Evolutionary conservation across 805 yeast genomes (phyloP).

Genomic region (Wickerhamomyces chambardii): DNA sequence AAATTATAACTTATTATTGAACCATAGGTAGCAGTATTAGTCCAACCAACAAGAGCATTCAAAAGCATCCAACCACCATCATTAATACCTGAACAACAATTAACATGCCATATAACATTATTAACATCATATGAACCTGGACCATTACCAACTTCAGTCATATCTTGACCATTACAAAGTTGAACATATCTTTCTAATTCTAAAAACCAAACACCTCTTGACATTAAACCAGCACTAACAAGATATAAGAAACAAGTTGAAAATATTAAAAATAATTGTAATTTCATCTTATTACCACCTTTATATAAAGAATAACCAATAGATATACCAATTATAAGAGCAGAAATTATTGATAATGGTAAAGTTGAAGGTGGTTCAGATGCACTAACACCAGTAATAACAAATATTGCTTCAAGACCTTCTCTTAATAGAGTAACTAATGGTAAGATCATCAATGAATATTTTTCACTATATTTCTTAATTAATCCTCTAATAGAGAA

Average conservation of each 20-base stretch:
- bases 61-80: slow-evolving; percentile 92
- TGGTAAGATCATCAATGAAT: slow-evolving; percentile 71
- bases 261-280: slow-evolving; percentile 64
- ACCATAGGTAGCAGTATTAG: slow-evolving; percentile 88
- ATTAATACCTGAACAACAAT: slow-evolving; percentile 85
- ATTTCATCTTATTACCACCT: slow-evolving; percentile 71
- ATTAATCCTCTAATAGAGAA: neutral
- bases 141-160: slow-evolving; percentile 82
- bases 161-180: slow-evolving; percentile 72
- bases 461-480: slow-evolving; percentile 30
- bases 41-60: slow-evolving; percentile 90
- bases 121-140: slow-evolving; percentile 86
- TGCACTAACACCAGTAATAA: slow-evolving; percentile 82
- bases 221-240: slow-evolving; percentile 82
- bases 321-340: slow-evolving; percentile 47
- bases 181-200: slow-evolving; percentile 72
- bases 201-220: slow-evolving; percentile 86
- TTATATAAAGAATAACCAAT: slow-evolving; percentile 65
- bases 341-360: slow-evolving; percentile 55
- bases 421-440: slow-evolving; percentile 82
- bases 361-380: slow-evolving; percentile 59
- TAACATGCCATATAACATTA: slow-evolving; percentile 85
- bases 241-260: slow-evolving; percentile 79
- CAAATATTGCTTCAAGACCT: slow-evolving; percentile 88
- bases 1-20: slow-evolving; percentile 65